A percentile compares a stretch with the other conserved stretches of the same genome.
Conservation (phyloP, 768 basidiomycete genomes). For the Candolleomyces efflorescens region DNA sequence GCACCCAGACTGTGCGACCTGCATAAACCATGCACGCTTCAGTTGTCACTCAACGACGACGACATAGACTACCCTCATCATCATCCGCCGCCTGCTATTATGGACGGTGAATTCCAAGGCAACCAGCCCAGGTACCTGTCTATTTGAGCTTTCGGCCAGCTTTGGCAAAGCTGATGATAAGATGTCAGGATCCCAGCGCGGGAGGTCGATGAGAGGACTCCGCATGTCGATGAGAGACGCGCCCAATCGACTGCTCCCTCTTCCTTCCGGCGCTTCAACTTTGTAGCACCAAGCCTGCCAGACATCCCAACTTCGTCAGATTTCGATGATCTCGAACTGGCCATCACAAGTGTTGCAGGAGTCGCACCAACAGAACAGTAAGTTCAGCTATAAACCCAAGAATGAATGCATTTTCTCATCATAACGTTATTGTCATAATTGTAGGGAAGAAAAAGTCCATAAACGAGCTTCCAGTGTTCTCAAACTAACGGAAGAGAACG, state of each 20-base stretch:
- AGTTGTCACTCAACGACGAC: not conserved
- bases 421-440: not conserved
- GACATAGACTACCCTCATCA: not conserved
- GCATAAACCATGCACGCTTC: not conserved
- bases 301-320: not conserved
- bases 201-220: too few species aligned
- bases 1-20: not conserved
- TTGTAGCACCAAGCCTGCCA: not conserved
- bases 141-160: not conserved
- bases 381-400: too few species aligned
- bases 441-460: slow-evolving; percentile 40
- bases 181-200: too few species aligned
- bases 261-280: too few species aligned
- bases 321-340: not conserved
- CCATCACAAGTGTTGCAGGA: slow-evolving; percentile 1
- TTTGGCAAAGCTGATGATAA: too few species aligned
- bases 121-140: too few species aligned
- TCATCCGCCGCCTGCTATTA: not conserved
- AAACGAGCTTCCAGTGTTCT: slow-evolving; percentile 70
- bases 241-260: too few species aligned
- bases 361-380: not conserved
- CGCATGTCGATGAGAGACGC: too few species aligned
- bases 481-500: slow-evolving; percentile 68
- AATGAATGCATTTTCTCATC: not conserved
- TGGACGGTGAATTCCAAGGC: not conserved